Evolutionary conservation across 2,329 filamentous ascomycete genomes (phyloP), one percentile per base, ranked within the genome.

Genomic region (Colletotrichum zoysiae): DNA sequence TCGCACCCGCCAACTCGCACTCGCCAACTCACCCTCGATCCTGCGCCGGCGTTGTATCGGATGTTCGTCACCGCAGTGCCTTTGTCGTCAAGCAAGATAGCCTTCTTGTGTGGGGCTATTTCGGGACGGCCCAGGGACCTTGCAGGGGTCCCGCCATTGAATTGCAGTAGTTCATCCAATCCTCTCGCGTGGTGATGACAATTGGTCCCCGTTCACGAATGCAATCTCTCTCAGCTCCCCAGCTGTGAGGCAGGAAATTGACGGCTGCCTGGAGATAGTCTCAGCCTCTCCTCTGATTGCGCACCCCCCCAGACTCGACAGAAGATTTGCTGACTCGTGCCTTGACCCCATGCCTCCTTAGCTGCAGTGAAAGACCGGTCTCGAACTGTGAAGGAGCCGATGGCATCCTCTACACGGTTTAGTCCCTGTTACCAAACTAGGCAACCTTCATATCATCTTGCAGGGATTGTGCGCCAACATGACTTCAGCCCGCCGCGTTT

Each of bases 241-340:
- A 56, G 40, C 38, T 48, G n/a, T 30, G 20, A 7, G 11, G 33
- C 56, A 57, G 65, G 67, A 48, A 42, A 57, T 59, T 63, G 44
- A 50, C 38, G 69, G 65, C 69, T 71, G 69, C 69, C 69, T 71
- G 16, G 69, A 71, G 48, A 26, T 56, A 26, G 20, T n/a, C 38
- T 40, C 61, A 23, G 46, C 5, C 9, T 14, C 23, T 5, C 23
- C 48, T 1, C 50, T 18, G 20, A 33, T 64, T 44, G 7, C 12
- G n/a, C n/a, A n/a, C 61, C 23, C 46, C 35, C 53, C 23, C n/a
- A 26, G 30, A 18, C 38, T 64, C 11, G 9, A 35, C 20, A 23
- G n/a, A 42, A 23, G 33, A n/a, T 9, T 62, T 51, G 60, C 59
- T 50, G 59, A 62, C 44, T 51, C 44, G 59, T 44, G 44, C 44